Conservation (phyloP, 2,329 filamentous ascomycete genomes). For the Clarireedia homoeocarpa region DNA sequence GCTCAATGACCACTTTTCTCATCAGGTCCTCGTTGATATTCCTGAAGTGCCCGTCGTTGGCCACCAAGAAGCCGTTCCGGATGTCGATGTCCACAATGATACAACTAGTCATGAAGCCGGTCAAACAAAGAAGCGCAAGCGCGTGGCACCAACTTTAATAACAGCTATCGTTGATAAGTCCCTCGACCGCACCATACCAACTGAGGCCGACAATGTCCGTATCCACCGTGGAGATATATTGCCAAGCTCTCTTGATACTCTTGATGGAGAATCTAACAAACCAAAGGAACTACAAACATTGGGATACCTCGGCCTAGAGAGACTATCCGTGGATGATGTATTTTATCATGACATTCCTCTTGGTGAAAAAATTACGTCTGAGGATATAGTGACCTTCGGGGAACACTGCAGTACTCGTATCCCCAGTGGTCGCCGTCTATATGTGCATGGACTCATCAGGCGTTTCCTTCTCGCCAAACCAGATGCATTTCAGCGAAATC, state of each 20-base stretch:
- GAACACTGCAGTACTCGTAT: slow-evolving; percentile 21
- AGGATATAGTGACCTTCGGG: slow-evolving; percentile 23
- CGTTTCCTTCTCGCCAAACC: slow-evolving; percentile 30
- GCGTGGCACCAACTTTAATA: slow-evolving; percentile 27
- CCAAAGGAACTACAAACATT: background rate
- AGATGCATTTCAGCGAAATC: slow-evolving; percentile 14
- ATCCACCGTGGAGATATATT: background rate
- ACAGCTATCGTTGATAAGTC: slow-evolving; percentile 18
- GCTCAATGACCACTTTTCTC: background rate
- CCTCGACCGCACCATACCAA: slow-evolving; percentile 19
- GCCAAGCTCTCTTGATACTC: too few species aligned
- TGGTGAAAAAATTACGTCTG: slow-evolving; percentile 24
- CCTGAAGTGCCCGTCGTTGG: background rate
- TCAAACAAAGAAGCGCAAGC: slow-evolving; percentile 26
- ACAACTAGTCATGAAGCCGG: background rate
- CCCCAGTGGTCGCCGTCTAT: slow-evolving; percentile 38
- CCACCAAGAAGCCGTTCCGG: background rate
- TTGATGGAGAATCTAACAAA: too few species aligned
- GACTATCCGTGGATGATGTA: slow-evolving; percentile 32
- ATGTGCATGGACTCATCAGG: slow-evolving; percentile 36
- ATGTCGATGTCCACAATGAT: too few species aligned
- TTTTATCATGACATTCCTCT: slow-evolving; percentile 32
- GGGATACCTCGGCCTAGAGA: slow-evolving; percentile 33
- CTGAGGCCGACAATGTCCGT: slow-evolving; percentile 16
- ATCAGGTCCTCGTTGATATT: background rate